Evolutionary conservation across 2,329 filamentous ascomycete species (phyloP).

Genomic region (Neopestalotiopsis sp.): DNA sequence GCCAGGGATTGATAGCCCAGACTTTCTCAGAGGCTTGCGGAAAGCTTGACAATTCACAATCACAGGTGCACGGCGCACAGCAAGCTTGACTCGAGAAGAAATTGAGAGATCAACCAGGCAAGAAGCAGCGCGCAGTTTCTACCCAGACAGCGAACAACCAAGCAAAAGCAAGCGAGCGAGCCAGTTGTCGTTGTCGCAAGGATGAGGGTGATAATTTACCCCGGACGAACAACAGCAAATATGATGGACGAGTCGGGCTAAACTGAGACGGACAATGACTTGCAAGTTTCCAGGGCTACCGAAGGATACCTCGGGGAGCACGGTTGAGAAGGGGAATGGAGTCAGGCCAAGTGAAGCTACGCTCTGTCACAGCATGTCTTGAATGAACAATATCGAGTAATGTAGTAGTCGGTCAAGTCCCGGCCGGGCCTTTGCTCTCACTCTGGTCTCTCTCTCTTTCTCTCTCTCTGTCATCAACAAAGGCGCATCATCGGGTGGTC

Average conservation of each 20-base stretch:
- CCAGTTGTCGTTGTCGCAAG: background rate
- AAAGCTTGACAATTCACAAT: constrained; percentile 7
- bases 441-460: background rate
- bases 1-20: constrained; percentile 13
- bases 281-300: background rate
- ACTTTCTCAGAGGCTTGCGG: background rate
- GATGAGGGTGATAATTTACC: background rate
- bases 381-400: background rate
- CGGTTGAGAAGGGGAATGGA: no score
- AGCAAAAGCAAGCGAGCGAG: background rate
- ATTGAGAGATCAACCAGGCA: background rate
- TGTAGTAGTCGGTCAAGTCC: background rate
- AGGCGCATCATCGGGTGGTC: background rate
- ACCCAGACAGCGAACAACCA: background rate
- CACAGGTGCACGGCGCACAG: background rate
- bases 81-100: constrained; percentile 10
- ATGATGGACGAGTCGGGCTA: background rate
- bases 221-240: background rate
- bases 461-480: background rate
- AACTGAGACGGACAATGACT: background rate
- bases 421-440: no score
- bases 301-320: background rate
- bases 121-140: background rate
- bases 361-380: no score
- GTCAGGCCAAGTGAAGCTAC: no score